Conservation (phyloP, 495 filamentous ascomycete species). For the Aspergillus asperescens region DNA sequence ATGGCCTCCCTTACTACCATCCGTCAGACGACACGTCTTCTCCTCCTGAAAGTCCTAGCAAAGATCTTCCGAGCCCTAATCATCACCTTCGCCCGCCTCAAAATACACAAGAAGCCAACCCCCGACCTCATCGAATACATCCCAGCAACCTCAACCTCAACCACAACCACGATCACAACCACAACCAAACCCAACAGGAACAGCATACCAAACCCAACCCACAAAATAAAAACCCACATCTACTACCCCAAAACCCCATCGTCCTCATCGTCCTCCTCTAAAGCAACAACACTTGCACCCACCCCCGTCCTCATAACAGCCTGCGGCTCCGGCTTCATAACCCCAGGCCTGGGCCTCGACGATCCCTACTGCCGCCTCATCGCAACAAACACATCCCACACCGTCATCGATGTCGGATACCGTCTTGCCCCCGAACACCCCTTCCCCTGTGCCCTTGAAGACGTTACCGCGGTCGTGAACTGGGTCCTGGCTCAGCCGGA, state of each 20-base stretch:
- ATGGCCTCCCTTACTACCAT: neutral
- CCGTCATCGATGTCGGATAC: slow-evolving; percentile 56
- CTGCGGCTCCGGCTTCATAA: slow-evolving; percentile 40
- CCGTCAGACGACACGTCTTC: neutral
- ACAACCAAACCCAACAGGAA: neutral
- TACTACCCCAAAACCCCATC: too few relatives aligned
- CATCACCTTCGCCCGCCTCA: neutral
- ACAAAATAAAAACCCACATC: neutral
- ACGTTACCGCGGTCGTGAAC: slow-evolving; percentile 45
- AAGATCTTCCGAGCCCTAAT: neutral
- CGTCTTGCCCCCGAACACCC: slow-evolving; percentile 71
- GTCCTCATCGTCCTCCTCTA: neutral
- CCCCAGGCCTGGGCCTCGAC: slow-evolving; percentile 38
- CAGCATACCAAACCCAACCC: neutral
- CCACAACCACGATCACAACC: neutral
- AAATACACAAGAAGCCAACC: neutral
- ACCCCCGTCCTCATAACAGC: slow-evolving; percentile 41
- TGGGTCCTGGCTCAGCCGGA: slow-evolving; percentile 25
- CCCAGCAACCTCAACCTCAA: neutral
- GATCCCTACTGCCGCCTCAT: slow-evolving; percentile 37
- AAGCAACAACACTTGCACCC: slow-evolving; percentile 7
- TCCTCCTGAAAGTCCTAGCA: neutral
- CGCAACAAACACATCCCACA: slow-evolving; percentile 26
- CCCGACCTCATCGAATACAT: neutral
- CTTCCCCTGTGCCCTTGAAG: slow-evolving; percentile 70